These are phyloP conservation scores for Rauvolfia tetraphylla DNA, from an alignment of 257 asterid species.

Conservation along the genomic window DNA sequence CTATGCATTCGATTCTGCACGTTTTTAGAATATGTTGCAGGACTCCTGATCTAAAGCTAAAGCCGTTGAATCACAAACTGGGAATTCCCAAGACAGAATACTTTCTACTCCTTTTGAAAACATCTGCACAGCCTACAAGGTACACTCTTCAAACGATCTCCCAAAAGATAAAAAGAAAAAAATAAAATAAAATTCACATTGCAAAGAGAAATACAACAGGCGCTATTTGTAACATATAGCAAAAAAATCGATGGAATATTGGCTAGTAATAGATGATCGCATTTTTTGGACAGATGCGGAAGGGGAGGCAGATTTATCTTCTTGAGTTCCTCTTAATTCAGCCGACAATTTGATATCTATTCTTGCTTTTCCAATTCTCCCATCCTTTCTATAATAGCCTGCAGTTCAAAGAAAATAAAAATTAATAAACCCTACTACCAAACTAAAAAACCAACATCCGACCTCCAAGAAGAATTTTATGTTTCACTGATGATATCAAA, in stretches of 20 bases:
- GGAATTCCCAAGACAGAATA: neutral
- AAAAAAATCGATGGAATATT: neutral
- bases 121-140: slow-evolving; percentile 5
- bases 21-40: too few relatives aligned
- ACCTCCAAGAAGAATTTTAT: neutral
- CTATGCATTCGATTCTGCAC: too few relatives aligned
- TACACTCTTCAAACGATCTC: slow-evolving; percentile 2
- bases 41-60: too few relatives aligned
- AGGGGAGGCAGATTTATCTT: neutral
- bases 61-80: too few relatives aligned
- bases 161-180: neutral
- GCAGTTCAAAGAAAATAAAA: slow-evolving; percentile 13
- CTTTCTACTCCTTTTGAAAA: neutral
- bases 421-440: neutral
- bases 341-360: slow-evolving; percentile 22
- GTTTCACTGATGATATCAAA: neutral
- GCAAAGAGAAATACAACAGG: slow-evolving; percentile 2
- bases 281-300: neutral
- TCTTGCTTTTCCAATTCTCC: slow-evolving; percentile 92
- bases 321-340: neutral
- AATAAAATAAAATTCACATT: neutral
- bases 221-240: slow-evolving; percentile 9
- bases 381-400: slow-evolving; percentile 97
- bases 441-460: neutral
- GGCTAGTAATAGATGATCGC: neutral